Evolutionary conservation across 805 yeast species (phyloP), one percentile per base, ranked within the genome.

Genomic region (Ogataea parapolymorpha): DNA sequence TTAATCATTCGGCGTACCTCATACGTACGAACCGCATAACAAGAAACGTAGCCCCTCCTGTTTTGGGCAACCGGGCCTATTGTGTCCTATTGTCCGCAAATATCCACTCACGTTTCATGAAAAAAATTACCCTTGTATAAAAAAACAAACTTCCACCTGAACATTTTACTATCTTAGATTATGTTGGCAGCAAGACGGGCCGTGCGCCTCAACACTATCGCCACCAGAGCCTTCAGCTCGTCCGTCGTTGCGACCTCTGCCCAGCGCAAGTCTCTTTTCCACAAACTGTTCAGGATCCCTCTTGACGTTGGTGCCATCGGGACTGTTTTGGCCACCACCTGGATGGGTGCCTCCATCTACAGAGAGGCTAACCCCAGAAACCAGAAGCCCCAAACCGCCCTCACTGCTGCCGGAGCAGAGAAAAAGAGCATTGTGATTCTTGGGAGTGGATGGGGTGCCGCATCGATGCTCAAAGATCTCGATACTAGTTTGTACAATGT

Each of bases 381-480:
- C 17, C 78, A 73, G 55, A 50, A 53, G 28, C 70, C 68, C 41
- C 77, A 73, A 51, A 63, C 63, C 16, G 70, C 74, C 11, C 49
- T 58, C 16, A 72, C 73, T 45, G 66, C 65, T 36, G 65, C 55
- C 16, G 78, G 79, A 35, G 70, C 70, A 41, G 62, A 64, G 55
- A 72, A 70, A 68, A 73, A 73, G 55, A 28, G 42, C 15, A 28
- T 54, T 12, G 56, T 54, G 26, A 51, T 74, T 42, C 68, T 74
- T 52, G 79, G 79, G 40, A 67, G 78, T n/a, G 79, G 79, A 33
- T 74, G 79, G 79, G 79, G 77, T 35, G 71, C 77, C 20, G 69
- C 74, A 38, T 70, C 78, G 15, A 63, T 74, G 45, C 64, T 74
- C 60, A 74, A 74, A 58, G 70, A 72, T 54, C 66, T 74, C 56